Evolutionary conservation across 2,329 filamentous ascomycete species (phyloP).

Genomic region (Aureobasidium leucospermi): DNA sequence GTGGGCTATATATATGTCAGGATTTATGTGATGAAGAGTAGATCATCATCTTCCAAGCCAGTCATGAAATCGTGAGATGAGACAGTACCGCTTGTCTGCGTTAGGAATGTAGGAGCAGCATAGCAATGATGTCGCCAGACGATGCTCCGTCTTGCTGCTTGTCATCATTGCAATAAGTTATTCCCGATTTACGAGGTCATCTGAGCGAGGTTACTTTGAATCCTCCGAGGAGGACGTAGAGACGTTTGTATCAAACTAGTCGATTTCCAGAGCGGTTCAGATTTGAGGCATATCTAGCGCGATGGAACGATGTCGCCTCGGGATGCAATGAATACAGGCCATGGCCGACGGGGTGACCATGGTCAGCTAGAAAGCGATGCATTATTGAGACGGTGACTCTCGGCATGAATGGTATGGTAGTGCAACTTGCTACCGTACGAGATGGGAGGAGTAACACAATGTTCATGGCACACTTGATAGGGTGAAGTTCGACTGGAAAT

Average conservation of each 20-base stretch:
- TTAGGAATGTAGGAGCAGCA: constrained; percentile 13
- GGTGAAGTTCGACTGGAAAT: background rate
- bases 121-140: background rate
- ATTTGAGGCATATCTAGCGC: background rate
- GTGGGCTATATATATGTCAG: constrained; percentile 5
- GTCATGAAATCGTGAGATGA: constrained; percentile 9
- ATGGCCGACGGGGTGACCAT: background rate
- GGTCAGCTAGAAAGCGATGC: background rate
- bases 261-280: background rate
- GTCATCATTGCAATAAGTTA: background rate
- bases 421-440: background rate
- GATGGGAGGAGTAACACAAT: background rate
- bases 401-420: no score
- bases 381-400: background rate
- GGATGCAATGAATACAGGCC: background rate
- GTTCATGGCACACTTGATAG: background rate
- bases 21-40: background rate
- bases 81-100: constrained; percentile 6
- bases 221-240: background rate
- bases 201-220: background rate
- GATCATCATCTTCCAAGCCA: background rate
- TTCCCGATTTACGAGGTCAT: constrained; percentile 12
- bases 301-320: background rate
- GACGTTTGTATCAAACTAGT: background rate
- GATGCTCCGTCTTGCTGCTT: background rate